Conservation (phyloP, 2,329 filamentous ascomycete genomes). For the Pyrenophora tritici-repentis region DNA sequence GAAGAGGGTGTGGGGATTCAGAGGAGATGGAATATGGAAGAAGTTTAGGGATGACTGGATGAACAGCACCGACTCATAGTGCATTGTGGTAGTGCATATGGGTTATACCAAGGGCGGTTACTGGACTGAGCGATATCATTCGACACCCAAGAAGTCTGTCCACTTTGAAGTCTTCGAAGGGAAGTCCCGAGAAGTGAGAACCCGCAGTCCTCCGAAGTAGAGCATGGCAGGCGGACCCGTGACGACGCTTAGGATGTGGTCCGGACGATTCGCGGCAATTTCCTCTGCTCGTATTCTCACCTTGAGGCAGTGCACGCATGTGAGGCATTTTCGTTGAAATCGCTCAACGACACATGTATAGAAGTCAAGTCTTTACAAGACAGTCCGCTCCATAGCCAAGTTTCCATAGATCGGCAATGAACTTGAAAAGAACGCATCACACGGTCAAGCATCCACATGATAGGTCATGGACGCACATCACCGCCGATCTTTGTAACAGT, state of each 20-base stretch:
- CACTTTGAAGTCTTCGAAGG: too few species aligned
- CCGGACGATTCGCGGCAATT: too few species aligned
- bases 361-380: not conserved
- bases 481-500: too few species aligned
- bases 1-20: constrained; percentile 26
- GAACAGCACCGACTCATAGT: constrained; percentile 2
- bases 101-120: too few species aligned
- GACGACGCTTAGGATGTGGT: too few species aligned
- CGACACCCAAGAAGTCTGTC: too few species aligned
- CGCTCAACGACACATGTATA: not conserved
- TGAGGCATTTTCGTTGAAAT: constrained; percentile 6
- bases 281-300: too few species aligned
- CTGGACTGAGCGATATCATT: too few species aligned
- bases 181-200: too few species aligned
- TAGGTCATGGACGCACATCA: not conserved
- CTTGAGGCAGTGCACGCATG: constrained; percentile 11
- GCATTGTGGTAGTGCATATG: too few species aligned
- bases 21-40: constrained; percentile 14
- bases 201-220: too few species aligned
- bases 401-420: constrained; percentile 1
- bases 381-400: constrained; percentile 8
- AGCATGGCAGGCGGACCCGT: too few species aligned
- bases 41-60: constrained; percentile 22
- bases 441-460: not conserved
- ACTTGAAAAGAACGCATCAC: constrained; percentile 12